A percentile compares a stretch with the other conserved stretches of the same genome.
Conservation (phyloP, 106 monocot species). For the Chionographis japonica region DNA sequence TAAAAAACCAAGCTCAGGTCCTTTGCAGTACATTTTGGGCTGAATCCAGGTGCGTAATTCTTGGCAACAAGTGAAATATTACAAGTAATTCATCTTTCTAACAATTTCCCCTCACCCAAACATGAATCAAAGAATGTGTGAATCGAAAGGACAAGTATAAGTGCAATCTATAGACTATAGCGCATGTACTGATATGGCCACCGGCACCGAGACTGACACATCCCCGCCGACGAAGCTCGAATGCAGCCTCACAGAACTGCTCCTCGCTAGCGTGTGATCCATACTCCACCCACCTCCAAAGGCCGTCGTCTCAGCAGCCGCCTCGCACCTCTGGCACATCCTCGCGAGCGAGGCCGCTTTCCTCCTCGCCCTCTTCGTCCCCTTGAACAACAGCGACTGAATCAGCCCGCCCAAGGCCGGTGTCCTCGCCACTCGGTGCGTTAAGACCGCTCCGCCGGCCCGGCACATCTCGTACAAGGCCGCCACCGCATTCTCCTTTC, state of each 20-base stretch:
- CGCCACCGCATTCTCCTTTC: slow-evolving; percentile 58
- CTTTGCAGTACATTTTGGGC: too few species aligned
- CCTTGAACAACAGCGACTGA: slow-evolving; percentile 29
- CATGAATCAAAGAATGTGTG: slow-evolving; percentile 10
- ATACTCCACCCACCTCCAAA: slow-evolving; percentile 11
- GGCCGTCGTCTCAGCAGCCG: not conserved
- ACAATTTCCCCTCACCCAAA: not conserved
- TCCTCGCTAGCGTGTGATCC: slow-evolving; percentile 18
- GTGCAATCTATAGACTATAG: slow-evolving; percentile 2
- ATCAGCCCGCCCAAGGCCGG: slow-evolving; percentile 31
- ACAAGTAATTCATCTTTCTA: not conserved
- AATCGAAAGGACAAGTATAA: not conserved
- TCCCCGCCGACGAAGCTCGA: slow-evolving; percentile 22
- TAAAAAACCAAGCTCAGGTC: too few species aligned
- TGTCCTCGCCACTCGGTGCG: slow-evolving; percentile 26
- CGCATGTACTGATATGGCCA: slow-evolving; percentile 31
- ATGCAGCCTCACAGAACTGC: slow-evolving; percentile 11
- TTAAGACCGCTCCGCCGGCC: slow-evolving; percentile 22
- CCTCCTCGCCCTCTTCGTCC: slow-evolving; percentile 46
- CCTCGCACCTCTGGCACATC: slow-evolving; percentile 29
- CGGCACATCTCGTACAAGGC: slow-evolving; percentile 62
- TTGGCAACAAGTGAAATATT: too few species aligned
- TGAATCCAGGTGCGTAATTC: too few species aligned
- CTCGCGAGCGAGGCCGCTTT: slow-evolving; percentile 42
- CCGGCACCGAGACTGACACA: slow-evolving; percentile 13